Conservation (phyloP, 1,139 yeast genomes). For the Taphrina deformans region DNA sequence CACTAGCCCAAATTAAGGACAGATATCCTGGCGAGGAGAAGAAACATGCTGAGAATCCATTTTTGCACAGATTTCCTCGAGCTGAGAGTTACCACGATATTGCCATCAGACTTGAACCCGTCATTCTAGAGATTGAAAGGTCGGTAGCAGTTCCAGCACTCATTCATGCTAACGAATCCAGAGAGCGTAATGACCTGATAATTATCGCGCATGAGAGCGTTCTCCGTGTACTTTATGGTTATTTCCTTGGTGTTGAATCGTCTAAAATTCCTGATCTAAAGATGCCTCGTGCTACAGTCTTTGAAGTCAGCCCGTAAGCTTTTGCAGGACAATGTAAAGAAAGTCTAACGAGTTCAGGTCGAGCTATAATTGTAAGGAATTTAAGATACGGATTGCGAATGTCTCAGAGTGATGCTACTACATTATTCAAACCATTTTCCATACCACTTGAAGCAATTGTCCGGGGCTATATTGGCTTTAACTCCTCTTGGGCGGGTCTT, state of each 20-base stretch:
- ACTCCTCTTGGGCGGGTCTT: slow-evolving; percentile 1
- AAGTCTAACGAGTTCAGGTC: neutral
- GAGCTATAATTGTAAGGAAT: slow-evolving; percentile 14
- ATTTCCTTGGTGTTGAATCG: slow-evolving; percentile 87
- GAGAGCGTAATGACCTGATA: slow-evolving; percentile 81
- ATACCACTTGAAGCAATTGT: too few relatives aligned
- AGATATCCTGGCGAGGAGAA: slow-evolving; percentile 69
- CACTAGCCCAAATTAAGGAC: slow-evolving; percentile 58
- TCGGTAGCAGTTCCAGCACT: neutral
- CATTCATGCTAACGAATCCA: slow-evolving; percentile 56
- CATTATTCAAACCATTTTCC: too few relatives aligned
- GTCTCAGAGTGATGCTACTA: slow-evolving; percentile 7
- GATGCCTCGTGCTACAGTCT: slow-evolving; percentile 25
- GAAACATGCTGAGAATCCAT: slow-evolving; percentile 72
- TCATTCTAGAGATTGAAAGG: slow-evolving; percentile 53
- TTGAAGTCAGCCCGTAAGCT: slow-evolving; percentile 30
- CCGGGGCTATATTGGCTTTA: too few relatives aligned
- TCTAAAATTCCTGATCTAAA: slow-evolving; percentile 56
- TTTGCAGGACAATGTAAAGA: neutral
- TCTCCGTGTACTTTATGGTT: slow-evolving; percentile 84
- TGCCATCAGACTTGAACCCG: slow-evolving; percentile 90
- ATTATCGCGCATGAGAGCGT: slow-evolving; percentile 93
- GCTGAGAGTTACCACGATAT: slow-evolving; percentile 95
- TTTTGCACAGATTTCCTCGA: slow-evolving; percentile 87
- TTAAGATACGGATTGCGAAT: slow-evolving; percentile 1